Evolutionary conservation across 2,329 filamentous ascomycete genomes (phyloP), one percentile per base, ranked within the genome.

Genomic region (Sclerotinia subarctica): DNA sequence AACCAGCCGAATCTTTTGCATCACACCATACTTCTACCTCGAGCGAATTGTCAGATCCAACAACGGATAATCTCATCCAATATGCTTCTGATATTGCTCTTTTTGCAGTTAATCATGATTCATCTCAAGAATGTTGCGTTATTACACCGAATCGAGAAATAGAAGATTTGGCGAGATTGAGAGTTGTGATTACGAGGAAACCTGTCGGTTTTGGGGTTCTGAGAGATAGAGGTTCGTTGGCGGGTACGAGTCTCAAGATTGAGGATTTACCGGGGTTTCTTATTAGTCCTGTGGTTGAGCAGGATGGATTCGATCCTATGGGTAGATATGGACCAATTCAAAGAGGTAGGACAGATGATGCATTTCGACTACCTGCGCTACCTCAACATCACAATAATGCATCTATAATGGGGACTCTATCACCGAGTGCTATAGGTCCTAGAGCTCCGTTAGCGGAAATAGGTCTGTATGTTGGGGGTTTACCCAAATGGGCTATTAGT

Each of bases 101-200:
- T 6, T 32, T 60, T 7, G 57, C 42, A n/a, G 0, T 17, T 0
- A 1, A 17, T 0, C 0, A n/a, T 0, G 11, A 46, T 1, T 2
- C 3, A 32, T 5, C 3, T 6, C 2, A 0, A 4, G 1, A 2
- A 3, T 1, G 2, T 2, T 6, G 21, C 8, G 0, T 3, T 7
- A 8, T 11, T 5, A 1, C 17, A 2, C 1, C 11, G 5, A 13
- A n/a, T 13, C 5, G 10, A 13, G 13, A 47, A 3, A 6, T 1
- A 0, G 0, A 32, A 47, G 26, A 60, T 29, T 24, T 60, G 5
- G 19, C 19, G 2, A 46, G 42, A 32, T 29, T 60, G 2, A 26
- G 57, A 5, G 0, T 0, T 10, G 42, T 24, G 1, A 47, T 60
- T 10, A 47, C 19, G 13, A 44, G 57, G 2, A 15, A 19, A 0